Evolutionary conservation across 2,329 filamentous ascomycete species (phyloP).

Genomic region (Epichloe sibirici): DNA sequence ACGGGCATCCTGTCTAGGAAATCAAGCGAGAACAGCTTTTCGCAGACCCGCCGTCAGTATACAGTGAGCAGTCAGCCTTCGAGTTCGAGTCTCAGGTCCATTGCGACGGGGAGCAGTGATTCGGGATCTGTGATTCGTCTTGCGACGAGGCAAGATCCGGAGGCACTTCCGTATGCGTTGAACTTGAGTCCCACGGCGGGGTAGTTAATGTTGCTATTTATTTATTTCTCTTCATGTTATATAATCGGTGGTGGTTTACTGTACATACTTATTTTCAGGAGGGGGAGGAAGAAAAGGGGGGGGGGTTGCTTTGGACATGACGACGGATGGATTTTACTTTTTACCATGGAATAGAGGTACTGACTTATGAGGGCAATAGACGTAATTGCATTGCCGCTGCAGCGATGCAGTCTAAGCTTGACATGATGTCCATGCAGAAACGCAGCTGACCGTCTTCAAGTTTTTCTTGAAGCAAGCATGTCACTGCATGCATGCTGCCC

Average conservation of each 20-base stretch:
- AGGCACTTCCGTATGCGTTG: conserved; percentile 25
- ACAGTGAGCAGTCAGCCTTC: conserved; percentile 25
- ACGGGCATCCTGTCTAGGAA: conserved; percentile 25
- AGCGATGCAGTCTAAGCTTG: no score
- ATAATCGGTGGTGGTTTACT: not conserved
- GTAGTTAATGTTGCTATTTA: not conserved
- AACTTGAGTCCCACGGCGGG: conserved; percentile 20
- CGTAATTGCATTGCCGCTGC: not conserved
- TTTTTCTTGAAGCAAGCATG: no score
- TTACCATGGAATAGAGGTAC: not conserved
- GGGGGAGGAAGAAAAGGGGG: no score
- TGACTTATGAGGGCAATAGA: not conserved
- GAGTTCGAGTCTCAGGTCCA: conserved; percentile 27
- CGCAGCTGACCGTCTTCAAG: no score
- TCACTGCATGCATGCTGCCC: no score
- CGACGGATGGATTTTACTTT: not conserved
- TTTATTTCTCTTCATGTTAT: not conserved
- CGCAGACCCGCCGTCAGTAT: conserved; percentile 30
- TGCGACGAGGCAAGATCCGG: conserved; percentile 24
- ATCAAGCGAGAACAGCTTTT: conserved; percentile 27
- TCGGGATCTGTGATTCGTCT: conserved; percentile 37
- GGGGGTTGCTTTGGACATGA: no score
- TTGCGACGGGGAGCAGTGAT: conserved; percentile 20
- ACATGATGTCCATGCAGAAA: no score
- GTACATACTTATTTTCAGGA: no score